These are phyloP conservation scores for Fusarium guadeloupense DNA, from an alignment of 2,329 filamentous ascomycete species.

Conservation along the genomic window DNA sequence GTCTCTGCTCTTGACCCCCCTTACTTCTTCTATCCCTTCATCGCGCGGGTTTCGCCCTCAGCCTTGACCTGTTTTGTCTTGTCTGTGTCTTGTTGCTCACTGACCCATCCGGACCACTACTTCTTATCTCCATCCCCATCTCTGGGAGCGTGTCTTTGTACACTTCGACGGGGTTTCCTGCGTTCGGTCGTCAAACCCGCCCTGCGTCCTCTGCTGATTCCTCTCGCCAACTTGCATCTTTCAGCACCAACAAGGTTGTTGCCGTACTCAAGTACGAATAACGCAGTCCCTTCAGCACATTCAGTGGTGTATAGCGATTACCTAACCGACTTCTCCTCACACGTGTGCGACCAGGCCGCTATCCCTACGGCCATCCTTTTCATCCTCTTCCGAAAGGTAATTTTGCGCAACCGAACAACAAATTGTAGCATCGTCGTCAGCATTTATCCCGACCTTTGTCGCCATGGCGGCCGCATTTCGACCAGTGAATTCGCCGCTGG, in stretches of 20 bases:
- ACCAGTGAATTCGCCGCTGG: constrained; percentile 57
- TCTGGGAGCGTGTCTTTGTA: constrained; percentile 20
- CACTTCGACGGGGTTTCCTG: constrained; percentile 22
- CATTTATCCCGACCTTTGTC: constrained; percentile 32
- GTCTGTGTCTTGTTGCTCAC: constrained; percentile 8
- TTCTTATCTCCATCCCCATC: constrained; percentile 37
- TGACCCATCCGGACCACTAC: constrained; percentile 26
- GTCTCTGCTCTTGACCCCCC: constrained; percentile 25
- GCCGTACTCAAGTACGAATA: constrained; percentile 27
- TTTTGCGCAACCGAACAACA: constrained; percentile 11
- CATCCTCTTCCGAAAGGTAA: constrained; percentile 18
- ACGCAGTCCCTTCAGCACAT: constrained; percentile 27
- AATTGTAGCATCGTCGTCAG: constrained; percentile 11
- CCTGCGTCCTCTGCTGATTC: too few species aligned
- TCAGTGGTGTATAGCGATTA: constrained; percentile 23
- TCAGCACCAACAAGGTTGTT: constrained; percentile 40
- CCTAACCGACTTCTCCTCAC: constrained; percentile 29
- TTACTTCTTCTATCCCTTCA: constrained; percentile 30
- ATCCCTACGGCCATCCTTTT: constrained; percentile 14
- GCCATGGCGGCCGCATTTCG: constrained; percentile 60
- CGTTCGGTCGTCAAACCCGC: constrained; percentile 37
- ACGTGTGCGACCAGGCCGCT: constrained; percentile 33
- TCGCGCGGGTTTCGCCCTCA: constrained; percentile 31
- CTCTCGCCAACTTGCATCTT: constrained; percentile 39
- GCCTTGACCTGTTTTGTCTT: constrained; percentile 19